Percentiles rank a stretch among this genome's conserved stretches.
These are phyloP conservation scores for Sutorius eximius DNA, from an alignment of 1,284 basidiomycete genomes.

Conservation along the genomic window DNA sequence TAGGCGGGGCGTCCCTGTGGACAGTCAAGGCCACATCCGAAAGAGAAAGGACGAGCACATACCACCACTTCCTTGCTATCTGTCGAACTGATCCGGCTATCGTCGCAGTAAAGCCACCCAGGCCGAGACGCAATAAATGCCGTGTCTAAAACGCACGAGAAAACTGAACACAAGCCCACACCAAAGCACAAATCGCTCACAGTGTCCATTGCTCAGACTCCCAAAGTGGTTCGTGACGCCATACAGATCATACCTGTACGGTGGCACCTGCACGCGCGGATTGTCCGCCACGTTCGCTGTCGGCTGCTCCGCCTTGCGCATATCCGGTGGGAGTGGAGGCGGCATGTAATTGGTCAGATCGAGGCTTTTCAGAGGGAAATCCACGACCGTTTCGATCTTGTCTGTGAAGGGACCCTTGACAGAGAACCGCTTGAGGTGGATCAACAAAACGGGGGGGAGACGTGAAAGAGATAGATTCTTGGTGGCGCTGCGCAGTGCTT, in stretches of 20 bases:
- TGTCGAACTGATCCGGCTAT: conserved; percentile 71
- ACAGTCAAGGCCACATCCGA: conserved; percentile 8
- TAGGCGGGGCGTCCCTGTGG: conserved; percentile 81
- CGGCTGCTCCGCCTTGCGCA: conserved; percentile 45
- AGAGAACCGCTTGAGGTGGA: conserved; percentile 96
- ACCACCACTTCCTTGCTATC: conserved; percentile 84
- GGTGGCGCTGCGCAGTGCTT: conserved; percentile 64
- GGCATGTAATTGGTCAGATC: conserved; percentile 95
- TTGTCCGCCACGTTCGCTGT: conserved; percentile 46
- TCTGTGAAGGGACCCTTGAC: conserved; percentile 92
- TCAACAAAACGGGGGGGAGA: conserved; percentile 90
- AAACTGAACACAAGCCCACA: background rate
- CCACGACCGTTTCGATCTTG: conserved; percentile 88
- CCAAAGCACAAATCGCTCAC: conserved; percentile 49
- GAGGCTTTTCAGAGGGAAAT: conserved; percentile 81
- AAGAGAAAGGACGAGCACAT: conserved; percentile 37
- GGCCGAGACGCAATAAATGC: conserved; percentile 80
- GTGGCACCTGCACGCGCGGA: conserved; percentile 77
- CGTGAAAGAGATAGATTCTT: conserved; percentile 85
- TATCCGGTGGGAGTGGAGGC: conserved; percentile 65
- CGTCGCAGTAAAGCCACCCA: conserved; percentile 86
- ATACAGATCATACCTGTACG: conserved; percentile 87
- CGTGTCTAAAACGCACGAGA: conserved; percentile 58
- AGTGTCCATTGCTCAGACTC: conserved; percentile 88
- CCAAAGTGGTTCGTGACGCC: conserved; percentile 93